These are phyloP conservation scores for Xylaria hypoxylon DNA, from an alignment of 2,329 filamentous ascomycete genomes.

Conservation along the genomic window DNA sequence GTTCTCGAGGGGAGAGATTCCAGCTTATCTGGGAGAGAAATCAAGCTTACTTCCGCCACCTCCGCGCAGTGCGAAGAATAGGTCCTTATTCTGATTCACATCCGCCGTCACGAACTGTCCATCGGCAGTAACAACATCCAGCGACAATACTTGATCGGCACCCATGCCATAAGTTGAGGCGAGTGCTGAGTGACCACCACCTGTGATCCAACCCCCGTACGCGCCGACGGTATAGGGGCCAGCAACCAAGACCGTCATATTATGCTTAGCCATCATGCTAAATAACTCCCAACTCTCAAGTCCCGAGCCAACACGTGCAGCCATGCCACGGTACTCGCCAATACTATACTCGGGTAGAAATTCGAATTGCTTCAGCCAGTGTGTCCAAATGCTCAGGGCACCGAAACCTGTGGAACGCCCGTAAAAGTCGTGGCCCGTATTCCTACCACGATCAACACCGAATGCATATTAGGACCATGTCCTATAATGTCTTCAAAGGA, in stretches of 20 bases:
- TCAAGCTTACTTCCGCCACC: conserved; percentile 57
- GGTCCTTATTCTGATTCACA: conserved; percentile 59
- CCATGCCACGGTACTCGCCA: conserved; percentile 49
- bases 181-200: conserved; percentile 63
- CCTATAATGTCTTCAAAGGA: too few relatives aligned
- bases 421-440: conserved; percentile 61
- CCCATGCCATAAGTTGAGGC: conserved; percentile 61
- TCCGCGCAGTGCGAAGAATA: conserved; percentile 68
- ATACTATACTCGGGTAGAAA: conserved; percentile 51
- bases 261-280: conserved; percentile 46
- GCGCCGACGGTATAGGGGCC: conserved; percentile 54
- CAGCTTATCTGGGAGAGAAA: conserved; percentile 1
- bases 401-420: conserved; percentile 60
- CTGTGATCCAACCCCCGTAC: conserved; percentile 64
- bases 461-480: background rate
- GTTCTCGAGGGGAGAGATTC: background rate
- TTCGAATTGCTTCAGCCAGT: conserved; percentile 59
- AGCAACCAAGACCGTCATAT: conserved; percentile 51
- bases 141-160: conserved; percentile 63
- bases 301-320: conserved; percentile 51
- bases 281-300: conserved; percentile 53
- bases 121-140: conserved; percentile 60
- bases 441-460: conserved; percentile 47
- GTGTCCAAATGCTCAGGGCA: conserved; percentile 63
- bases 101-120: conserved; percentile 60